Percentiles rank a stretch among this genome's conserved stretches.
phyloP scores from a whole-genome alignment of 2,329 filamentous ascomycete genomes.

The Chrysoporthe cubensis region DNA sequence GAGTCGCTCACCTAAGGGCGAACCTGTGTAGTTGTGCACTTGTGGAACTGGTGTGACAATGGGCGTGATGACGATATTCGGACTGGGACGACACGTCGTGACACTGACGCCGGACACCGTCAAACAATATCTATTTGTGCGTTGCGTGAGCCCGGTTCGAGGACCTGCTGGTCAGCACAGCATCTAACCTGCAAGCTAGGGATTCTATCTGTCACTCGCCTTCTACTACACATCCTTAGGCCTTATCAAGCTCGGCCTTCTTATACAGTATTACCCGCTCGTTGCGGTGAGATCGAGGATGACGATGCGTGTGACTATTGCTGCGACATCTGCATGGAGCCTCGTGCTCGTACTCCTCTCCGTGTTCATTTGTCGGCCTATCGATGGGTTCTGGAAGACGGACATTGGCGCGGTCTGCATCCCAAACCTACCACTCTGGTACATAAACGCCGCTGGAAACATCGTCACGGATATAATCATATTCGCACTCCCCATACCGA shows the following conservation, averaged over 20 bases:
- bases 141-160: not conserved
- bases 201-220: conserved; percentile 21
- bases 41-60: conserved; percentile 24
- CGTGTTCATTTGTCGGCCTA: conserved; percentile 18
- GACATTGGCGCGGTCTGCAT: conserved; percentile 17
- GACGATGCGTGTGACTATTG: conserved; percentile 3
- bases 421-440: conserved; percentile 20
- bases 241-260: conserved; percentile 19
- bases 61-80: conserved; percentile 28
- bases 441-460: conserved; percentile 23
- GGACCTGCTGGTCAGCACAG: not conserved
- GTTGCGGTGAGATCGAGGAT: conserved; percentile 16
- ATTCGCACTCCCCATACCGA: conserved; percentile 20
- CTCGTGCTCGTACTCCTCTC: conserved; percentile 6
- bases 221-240: conserved; percentile 20
- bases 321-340: conserved; percentile 16
- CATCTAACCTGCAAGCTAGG: conserved; percentile 7
- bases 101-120: conserved; percentile 21
- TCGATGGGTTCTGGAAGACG: conserved; percentile 18
- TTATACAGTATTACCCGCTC: conserved; percentile 23
- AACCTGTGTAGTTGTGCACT: conserved; percentile 7
- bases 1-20: not conserved
- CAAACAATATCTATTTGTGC: conserved; percentile 16
- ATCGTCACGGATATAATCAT: conserved; percentile 24
- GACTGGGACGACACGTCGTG: conserved; percentile 29